Conservation (phyloP, 208 protist genomes). For the Wallacemonas sp. region DNA sequence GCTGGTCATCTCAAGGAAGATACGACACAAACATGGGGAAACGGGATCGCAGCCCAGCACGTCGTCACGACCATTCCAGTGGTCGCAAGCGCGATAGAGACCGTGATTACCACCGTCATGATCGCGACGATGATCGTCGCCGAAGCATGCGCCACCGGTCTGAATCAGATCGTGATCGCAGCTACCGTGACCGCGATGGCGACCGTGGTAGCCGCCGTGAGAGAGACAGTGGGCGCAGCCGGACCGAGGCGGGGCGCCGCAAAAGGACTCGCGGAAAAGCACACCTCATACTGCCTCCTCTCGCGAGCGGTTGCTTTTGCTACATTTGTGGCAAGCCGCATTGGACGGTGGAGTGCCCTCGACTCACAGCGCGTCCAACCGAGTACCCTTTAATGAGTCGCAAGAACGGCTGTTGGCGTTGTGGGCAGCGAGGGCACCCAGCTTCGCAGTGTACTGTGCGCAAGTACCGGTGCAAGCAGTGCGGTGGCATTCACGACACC, state of each 20-base stretch:
- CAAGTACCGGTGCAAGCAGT: slow-evolving; percentile 73
- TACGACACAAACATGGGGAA: slow-evolving; percentile 1
- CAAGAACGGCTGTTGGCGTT: slow-evolving; percentile 67
- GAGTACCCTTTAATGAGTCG: slow-evolving; percentile 65
- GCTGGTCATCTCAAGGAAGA: too few relatives aligned
- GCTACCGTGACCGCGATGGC: neutral
- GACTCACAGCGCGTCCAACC: slow-evolving; percentile 39
- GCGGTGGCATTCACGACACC: slow-evolving; percentile 83
- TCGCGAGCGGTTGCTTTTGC: slow-evolving; percentile 32
- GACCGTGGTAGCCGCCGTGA: too few relatives aligned
- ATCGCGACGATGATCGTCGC: slow-evolving; percentile 13
- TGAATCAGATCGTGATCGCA: neutral
- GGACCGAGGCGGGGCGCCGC: too few relatives aligned
- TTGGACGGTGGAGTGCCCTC: slow-evolving; percentile 80
- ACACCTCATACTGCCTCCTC: slow-evolving; percentile 15
- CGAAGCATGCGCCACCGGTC: neutral
- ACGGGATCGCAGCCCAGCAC: slow-evolving; percentile 22
- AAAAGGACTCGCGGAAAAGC: neutral
- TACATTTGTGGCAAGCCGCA: slow-evolving; percentile 81
- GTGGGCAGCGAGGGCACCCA: slow-evolving; percentile 74
- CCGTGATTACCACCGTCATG: slow-evolving; percentile 15
- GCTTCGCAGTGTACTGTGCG: slow-evolving; percentile 55
- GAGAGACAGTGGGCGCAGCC: too few relatives aligned
- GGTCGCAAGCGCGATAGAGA: slow-evolving; percentile 13
- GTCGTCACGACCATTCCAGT: slow-evolving; percentile 1